A percentile compares a stretch with the other conserved stretches of the same genome.
Conservation (phyloP, 306 rosid genomes). For the Senna siamea region DNA sequence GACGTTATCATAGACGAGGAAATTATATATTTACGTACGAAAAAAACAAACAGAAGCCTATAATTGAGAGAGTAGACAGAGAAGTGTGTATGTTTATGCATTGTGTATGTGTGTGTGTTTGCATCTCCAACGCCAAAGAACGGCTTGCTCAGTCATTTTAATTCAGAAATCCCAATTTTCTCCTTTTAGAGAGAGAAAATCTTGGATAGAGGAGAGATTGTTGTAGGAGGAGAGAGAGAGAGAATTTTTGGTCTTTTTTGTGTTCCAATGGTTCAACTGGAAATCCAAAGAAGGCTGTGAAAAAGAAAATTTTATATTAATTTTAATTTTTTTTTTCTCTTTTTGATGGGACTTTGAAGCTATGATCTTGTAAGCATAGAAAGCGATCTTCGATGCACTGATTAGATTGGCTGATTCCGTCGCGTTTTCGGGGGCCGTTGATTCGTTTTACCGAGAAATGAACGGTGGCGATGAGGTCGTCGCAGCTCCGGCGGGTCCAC, state of each 20-base stretch:
- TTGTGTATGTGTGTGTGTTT: conserved; percentile 26
- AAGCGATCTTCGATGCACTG: conserved; percentile 78
- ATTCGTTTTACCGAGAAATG: conserved; percentile 62
- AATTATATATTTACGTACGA: background rate
- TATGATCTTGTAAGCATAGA: conserved; percentile 73
- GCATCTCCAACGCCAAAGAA: no score
- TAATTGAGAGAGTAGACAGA: conserved; percentile 39
- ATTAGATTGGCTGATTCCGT: conserved; percentile 62
- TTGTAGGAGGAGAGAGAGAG: conserved; percentile 45
- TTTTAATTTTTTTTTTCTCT: conserved; percentile 37
- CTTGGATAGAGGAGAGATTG: conserved; percentile 31
- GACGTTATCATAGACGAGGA: conserved; percentile 26
- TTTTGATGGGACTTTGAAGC: conserved; percentile 55
- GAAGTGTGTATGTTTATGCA: no score
- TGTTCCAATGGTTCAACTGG: conserved; percentile 78
- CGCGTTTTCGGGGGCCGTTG: conserved; percentile 45
- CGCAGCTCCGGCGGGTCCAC: conserved; percentile 80
- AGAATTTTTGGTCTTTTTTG: conserved; percentile 49
- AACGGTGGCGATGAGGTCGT: conserved; percentile 90
- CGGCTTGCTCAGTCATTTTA: conserved; percentile 53
- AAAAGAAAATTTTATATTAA: conserved; percentile 28
- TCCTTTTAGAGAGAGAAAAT: conserved; percentile 72
- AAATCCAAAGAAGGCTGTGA: conserved; percentile 53
- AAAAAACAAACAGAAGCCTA: conserved; percentile 38
- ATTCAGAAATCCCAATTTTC: conserved; percentile 52